phyloP scores from a whole-genome alignment of 2,329 filamentous ascomycete genomes.

The Coccinonectria pachysandricola region DNA sequence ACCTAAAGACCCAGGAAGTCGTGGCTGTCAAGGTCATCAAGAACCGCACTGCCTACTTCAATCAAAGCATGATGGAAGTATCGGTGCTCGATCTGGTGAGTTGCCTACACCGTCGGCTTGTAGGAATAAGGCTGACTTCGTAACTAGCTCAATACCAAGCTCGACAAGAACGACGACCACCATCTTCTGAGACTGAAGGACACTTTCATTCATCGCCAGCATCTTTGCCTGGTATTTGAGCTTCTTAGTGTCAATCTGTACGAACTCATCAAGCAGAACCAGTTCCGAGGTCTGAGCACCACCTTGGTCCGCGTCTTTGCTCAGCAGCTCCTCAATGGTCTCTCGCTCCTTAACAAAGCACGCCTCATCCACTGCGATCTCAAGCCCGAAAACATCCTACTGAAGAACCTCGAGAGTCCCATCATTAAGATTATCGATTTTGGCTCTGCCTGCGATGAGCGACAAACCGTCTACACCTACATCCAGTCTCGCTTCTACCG shows the following conservation, averaged over 20 bases:
- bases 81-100: constrained; percentile 87
- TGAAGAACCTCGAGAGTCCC: constrained; percentile 96
- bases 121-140: constrained; percentile 14
- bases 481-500: constrained; percentile 98
- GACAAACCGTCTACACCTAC: constrained; percentile 97
- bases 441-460: constrained; percentile 93
- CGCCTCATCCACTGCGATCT: constrained; percentile 95
- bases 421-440: constrained; percentile 99
- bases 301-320: constrained; percentile 96
- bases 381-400: constrained; percentile 93
- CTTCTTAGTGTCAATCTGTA: constrained; percentile 95
- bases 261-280: constrained; percentile 98
- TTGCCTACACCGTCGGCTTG: constrained; percentile 1
- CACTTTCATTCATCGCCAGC: constrained; percentile 95
- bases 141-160: constrained; percentile 80
- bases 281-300: constrained; percentile 93
- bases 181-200: constrained; percentile 91
- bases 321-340: constrained; percentile 86
- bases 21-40: constrained; percentile 99
- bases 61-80: constrained; percentile 99
- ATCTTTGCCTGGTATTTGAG: constrained; percentile 94
- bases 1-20: constrained; percentile 94
- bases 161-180: constrained; percentile 98
- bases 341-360: constrained; percentile 89
- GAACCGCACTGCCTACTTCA: constrained; percentile 98